Evolutionary conservation across 2,329 filamentous ascomycete species (phyloP).

Genomic region (Exophiala lecanii-corni): DNA sequence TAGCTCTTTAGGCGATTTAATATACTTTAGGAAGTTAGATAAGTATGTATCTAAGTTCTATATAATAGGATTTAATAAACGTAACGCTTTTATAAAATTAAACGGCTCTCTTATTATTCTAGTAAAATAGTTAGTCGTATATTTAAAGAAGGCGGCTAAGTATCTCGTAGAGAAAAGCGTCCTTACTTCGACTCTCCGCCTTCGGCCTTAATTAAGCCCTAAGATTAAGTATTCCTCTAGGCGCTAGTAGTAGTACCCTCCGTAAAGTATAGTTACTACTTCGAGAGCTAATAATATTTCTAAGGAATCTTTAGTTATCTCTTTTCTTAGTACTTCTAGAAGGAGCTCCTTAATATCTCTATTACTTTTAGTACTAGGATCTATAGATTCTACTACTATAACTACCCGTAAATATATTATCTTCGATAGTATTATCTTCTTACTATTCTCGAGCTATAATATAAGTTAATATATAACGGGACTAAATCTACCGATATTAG

Average conservation of each 20-base stretch:
- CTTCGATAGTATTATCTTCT: slow-evolving; percentile 19
- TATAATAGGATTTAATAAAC: slow-evolving; percentile 24
- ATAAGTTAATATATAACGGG: slow-evolving; percentile 24
- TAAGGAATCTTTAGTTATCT: slow-evolving; percentile 23
- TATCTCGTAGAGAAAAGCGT: slow-evolving; percentile 26
- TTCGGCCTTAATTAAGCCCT: slow-evolving; percentile 22
- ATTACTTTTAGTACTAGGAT: slow-evolving; percentile 17
- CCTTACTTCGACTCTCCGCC: slow-evolving; percentile 11
- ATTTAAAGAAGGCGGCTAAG: slow-evolving; percentile 25
- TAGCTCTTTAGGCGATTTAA: slow-evolving; percentile 20
- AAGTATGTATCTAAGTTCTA: slow-evolving; percentile 24
- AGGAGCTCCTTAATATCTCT: slow-evolving; percentile 26
- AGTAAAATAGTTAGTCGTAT: slow-evolving; percentile 21
- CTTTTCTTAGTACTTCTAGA: slow-evolving; percentile 25
- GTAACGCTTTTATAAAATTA: slow-evolving; percentile 25
- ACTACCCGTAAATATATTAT: slow-evolving; percentile 25
- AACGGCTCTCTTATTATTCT: slow-evolving; percentile 18
- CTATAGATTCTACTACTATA: slow-evolving; percentile 27
- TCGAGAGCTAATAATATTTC: slow-evolving; percentile 25
- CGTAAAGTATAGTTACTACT: slow-evolving; percentile 25
- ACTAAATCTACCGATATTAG: slow-evolving; percentile 27
- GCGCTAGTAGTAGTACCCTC: slow-evolving; percentile 16
- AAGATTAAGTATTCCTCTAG: slow-evolving; percentile 26
- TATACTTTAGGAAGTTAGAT: slow-evolving; percentile 23
- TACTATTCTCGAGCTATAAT: slow-evolving; percentile 20